Base-by-base conservation (phyloP, 2,329 filamentous ascomycete species). In the Penicillium sp. region DNA sequence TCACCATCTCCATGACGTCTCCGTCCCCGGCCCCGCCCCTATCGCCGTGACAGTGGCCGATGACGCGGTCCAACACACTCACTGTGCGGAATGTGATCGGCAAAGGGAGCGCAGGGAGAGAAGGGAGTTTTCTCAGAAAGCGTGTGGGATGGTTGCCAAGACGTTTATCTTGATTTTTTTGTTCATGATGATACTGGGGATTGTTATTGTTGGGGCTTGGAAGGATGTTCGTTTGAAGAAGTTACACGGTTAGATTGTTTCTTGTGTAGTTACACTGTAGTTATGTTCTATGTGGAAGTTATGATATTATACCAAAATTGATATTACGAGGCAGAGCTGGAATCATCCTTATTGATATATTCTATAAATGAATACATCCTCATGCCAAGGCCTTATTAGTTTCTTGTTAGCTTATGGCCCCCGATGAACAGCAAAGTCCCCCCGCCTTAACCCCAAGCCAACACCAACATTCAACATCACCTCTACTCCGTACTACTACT, bases 81-180 rank as follows among this genome's bases (percentile, higher is more conserved):
- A 65, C 34, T 65, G 62, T 45, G 59, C 60, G 2, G 57, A 55
- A 21, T 65, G 62, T 43, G 62, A 65, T 55, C 39, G 53, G 1
- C 59, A 55, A n/a, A 44, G 38, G 15, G 60, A 63, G 3, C 47
- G 53, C 15, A 54, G 53, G 25, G 60, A 63, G 38, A 48, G 36
- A 29, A 38, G 52, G n/a, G 44, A 36, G 36, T 47, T 27, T 27
- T 19, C 19, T 4, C 47, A 51, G 19, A 40, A 31, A 6, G 31
- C 33, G 3, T 65, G 62, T 33, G 25, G 11, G 10, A 55, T 53
- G 11, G 60, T 65, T n/a, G 50, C 62, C 5, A 21, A 4, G 41
- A 63, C 60, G 0, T 62, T 65, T n/a, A 43, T 60, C 6, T 9
- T 61, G 6, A 55, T 61, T 1, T 25, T 25, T 3, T 8, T 61